These are phyloP conservation scores for Metschnikowia shivogae DNA, from an alignment of 805 yeast species.

Conservation along the genomic window DNA sequence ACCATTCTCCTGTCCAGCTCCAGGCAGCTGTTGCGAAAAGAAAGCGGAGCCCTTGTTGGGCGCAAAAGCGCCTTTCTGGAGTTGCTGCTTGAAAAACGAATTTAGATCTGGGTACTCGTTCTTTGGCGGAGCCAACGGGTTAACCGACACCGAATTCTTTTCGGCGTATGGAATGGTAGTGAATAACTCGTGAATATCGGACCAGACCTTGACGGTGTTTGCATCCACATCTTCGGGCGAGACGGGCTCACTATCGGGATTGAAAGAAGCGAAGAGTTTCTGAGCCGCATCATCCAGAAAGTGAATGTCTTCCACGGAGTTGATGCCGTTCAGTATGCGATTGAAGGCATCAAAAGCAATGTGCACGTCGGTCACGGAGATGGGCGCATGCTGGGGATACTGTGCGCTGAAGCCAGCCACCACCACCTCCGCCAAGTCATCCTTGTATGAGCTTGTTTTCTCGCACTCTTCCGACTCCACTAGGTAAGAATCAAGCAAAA, in stretches of 20 bases:
- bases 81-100: background rate
- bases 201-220: conserved; percentile 24
- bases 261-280: conserved; percentile 15
- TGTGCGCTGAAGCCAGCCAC: conserved; percentile 18
- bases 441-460: background rate
- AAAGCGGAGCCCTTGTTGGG: background rate
- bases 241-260: background rate
- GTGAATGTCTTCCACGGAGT: conserved; percentile 25
- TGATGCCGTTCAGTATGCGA: conserved; percentile 25
- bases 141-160: conserved; percentile 7
- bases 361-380: conserved; percentile 26
- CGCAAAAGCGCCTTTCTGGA: background rate
- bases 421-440: conserved; percentile 3
- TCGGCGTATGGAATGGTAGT: conserved; percentile 21
- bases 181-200: conserved; percentile 26
- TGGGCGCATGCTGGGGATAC: conserved; percentile 20
- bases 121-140: conserved; percentile 2
- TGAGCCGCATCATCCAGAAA: conserved; percentile 24
- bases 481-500: conserved; percentile 23
- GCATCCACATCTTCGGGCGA: background rate
- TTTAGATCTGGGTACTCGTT: background rate
- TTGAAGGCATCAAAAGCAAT: conserved; percentile 25
- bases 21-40: conserved; percentile 1
- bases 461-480: conserved; percentile 19
- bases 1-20: conserved; percentile 7